Evolutionary conservation across 441 rosid genomes (phyloP).

Genomic region (Croton setiger): DNA sequence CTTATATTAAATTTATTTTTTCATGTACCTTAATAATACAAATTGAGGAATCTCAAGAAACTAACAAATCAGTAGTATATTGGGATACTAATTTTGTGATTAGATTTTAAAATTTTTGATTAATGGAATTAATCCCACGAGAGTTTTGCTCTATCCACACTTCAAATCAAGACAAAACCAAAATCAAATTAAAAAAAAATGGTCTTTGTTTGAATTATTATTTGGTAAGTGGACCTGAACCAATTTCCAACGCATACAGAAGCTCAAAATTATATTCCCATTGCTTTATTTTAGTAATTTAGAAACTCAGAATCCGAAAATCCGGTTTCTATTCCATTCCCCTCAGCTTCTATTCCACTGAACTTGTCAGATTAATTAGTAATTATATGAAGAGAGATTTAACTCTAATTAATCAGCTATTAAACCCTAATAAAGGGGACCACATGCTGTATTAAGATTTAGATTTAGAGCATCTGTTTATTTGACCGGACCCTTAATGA

Average conservation of each 20-base stretch:
- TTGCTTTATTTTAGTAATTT: slow-evolving; percentile 32
- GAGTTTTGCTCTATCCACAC: slow-evolving; percentile 24
- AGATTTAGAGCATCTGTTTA: slow-evolving; percentile 10
- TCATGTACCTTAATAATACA: slow-evolving; percentile 28
- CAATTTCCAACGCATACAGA: slow-evolving; percentile 60
- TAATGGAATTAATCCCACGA: slow-evolving; percentile 26
- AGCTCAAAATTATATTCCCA: slow-evolving; percentile 27
- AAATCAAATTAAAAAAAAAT: slow-evolving; percentile 5
- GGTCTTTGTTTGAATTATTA: slow-evolving; percentile 41
- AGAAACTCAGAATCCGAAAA: slow-evolving; percentile 43
- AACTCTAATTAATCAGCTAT: slow-evolving; percentile 6
- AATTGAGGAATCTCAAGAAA: slow-evolving; percentile 45
- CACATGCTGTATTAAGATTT: slow-evolving; percentile 6
- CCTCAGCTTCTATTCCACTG: slow-evolving; percentile 90
- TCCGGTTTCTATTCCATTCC: slow-evolving; percentile 94
- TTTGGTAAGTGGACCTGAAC: slow-evolving; percentile 43
- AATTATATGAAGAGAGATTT: neutral
- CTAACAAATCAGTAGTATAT: slow-evolving; percentile 50
- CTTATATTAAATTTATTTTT: slow-evolving; percentile 1
- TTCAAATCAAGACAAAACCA: slow-evolving; percentile 36
- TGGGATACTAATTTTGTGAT: slow-evolving; percentile 34
- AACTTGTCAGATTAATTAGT: slow-evolving; percentile 49
- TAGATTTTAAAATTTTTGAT: slow-evolving; percentile 11
- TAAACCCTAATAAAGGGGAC: slow-evolving; percentile 19
- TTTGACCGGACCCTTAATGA: slow-evolving; percentile 9